A percentile compares a stretch with the other conserved stretches of the same genome.
Conservation (phyloP, 352 stramenopile genomes). For the Globisporangium abappressorium region DNA sequence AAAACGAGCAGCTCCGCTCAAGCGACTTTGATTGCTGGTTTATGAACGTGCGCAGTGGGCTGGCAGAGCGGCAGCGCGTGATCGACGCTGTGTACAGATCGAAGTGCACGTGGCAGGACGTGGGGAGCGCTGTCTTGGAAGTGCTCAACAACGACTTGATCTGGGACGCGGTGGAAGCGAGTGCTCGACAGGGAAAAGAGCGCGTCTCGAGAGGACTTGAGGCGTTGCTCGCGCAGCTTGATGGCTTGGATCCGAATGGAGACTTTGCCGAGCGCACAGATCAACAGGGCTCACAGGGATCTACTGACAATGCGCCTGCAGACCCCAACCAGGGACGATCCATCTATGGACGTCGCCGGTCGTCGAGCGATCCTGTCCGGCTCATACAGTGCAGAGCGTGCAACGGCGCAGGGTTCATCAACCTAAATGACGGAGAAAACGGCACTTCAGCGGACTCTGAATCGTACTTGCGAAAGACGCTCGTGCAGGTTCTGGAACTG, state of each 20-base stretch:
- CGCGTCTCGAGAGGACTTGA: slow-evolving; percentile 43
- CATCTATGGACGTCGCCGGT: slow-evolving; percentile 11
- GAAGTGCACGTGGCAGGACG: slow-evolving; percentile 53
- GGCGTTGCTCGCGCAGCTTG: slow-evolving; percentile 38
- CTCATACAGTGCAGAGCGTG: slow-evolving; percentile 54
- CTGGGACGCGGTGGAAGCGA: slow-evolving; percentile 52
- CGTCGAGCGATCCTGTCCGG: slow-evolving; percentile 22
- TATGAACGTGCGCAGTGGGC: slow-evolving; percentile 29
- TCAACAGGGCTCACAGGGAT: neutral
- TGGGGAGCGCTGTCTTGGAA: slow-evolving; percentile 50
- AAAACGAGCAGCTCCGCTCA: slow-evolving; percentile 29
- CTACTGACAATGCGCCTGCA: neutral
- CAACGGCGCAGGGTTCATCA: slow-evolving; percentile 50
- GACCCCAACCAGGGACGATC: slow-evolving; percentile 11
- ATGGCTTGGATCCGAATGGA: slow-evolving; percentile 19
- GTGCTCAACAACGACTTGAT: slow-evolving; percentile 65
- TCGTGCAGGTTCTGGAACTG: slow-evolving; percentile 57
- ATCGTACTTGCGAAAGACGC: slow-evolving; percentile 59
- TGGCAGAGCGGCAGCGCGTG: slow-evolving; percentile 50
- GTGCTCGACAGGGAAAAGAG: slow-evolving; percentile 34
- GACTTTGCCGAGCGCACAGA: neutral
- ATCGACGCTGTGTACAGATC: slow-evolving; percentile 50
- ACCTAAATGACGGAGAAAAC: slow-evolving; percentile 19
- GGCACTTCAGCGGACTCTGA: slow-evolving; percentile 25
- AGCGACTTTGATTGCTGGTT: slow-evolving; percentile 45